Evolutionary conservation across 768 basidiomycete genomes (phyloP).

Genomic region (Pulveroboletus sp.): DNA sequence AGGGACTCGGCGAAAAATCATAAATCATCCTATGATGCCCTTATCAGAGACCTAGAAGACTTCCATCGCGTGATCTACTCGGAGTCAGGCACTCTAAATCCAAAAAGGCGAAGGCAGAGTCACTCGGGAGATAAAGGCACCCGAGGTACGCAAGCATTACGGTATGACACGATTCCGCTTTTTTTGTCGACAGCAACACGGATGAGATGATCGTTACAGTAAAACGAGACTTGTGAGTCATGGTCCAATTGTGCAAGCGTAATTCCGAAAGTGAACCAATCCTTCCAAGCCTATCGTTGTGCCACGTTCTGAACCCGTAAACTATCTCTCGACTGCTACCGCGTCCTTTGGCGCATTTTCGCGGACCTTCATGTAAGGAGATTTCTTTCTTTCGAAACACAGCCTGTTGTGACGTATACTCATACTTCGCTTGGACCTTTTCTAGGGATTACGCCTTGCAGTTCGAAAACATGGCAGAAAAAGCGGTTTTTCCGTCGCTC

Average conservation of each 20-base stretch:
- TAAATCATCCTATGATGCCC: constrained; percentile 7
- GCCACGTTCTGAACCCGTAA: background rate
- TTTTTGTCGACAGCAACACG: background rate
- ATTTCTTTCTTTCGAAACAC: no score
- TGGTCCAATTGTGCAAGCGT: background rate
- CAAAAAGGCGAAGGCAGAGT: background rate
- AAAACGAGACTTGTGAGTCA: constrained; percentile 8
- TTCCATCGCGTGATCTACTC: background rate
- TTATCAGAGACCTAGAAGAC: constrained; percentile 8
- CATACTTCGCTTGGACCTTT: background rate
- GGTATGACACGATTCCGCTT: background rate
- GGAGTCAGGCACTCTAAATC: background rate
- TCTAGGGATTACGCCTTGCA: constrained; percentile 6
- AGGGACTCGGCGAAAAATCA: constrained; percentile 3
- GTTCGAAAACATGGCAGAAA: constrained; percentile 5
- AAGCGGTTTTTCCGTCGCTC: background rate
- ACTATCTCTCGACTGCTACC: constrained; percentile 2
- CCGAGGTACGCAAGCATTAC: background rate
- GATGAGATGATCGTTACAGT: background rate
- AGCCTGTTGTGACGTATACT: background rate
- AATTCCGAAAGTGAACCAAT: background rate
- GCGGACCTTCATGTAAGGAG: constrained; percentile 5
- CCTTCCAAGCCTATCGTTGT: background rate
- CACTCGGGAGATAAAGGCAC: background rate
- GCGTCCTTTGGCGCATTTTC: constrained; percentile 4